phyloP scores from a whole-genome alignment of 306 rosid species.

The Sechiopsis laciniata region DNA sequence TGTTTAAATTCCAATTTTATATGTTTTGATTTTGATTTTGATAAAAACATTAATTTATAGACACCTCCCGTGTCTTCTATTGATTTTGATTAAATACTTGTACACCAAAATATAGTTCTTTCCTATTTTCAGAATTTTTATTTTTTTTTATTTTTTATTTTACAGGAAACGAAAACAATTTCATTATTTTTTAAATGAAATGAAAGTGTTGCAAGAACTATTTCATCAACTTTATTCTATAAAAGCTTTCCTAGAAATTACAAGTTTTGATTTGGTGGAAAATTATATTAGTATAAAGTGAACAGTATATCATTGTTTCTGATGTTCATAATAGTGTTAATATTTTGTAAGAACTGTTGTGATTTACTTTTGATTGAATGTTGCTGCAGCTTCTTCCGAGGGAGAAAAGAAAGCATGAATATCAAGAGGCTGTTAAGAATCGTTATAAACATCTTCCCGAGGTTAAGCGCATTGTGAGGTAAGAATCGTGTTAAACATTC shows the following conservation, averaged over 20 bases:
- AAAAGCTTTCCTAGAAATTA: neutral
- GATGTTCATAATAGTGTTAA: neutral
- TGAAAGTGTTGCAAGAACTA: no score
- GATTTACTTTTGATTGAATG: constrained; percentile 1
- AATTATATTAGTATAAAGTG: neutral
- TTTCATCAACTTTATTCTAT: neutral
- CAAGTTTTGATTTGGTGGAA: neutral
- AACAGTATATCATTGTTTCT: neutral
- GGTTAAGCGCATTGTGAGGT: constrained; percentile 75
- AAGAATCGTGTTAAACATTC: constrained; percentile 18
- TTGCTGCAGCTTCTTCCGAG: constrained; percentile 74
- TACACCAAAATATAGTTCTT: neutral
- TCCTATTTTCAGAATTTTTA: neutral
- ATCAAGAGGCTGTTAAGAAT: constrained; percentile 71
- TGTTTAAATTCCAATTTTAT: neutral
- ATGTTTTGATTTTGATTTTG: neutral
- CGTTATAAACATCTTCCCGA: constrained; percentile 85
- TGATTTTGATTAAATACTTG: neutral
- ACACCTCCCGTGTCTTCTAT: no score
- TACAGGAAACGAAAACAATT: no score
- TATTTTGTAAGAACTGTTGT: neutral
- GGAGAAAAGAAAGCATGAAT: constrained; percentile 73
- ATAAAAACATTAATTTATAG: no score
- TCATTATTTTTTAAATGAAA: no score
- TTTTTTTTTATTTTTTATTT: no score